Evolutionary conservation across 805 yeast species (phyloP), one percentile per base, ranked within the genome.

Genomic region (Yarrowia yakushimensis): DNA sequence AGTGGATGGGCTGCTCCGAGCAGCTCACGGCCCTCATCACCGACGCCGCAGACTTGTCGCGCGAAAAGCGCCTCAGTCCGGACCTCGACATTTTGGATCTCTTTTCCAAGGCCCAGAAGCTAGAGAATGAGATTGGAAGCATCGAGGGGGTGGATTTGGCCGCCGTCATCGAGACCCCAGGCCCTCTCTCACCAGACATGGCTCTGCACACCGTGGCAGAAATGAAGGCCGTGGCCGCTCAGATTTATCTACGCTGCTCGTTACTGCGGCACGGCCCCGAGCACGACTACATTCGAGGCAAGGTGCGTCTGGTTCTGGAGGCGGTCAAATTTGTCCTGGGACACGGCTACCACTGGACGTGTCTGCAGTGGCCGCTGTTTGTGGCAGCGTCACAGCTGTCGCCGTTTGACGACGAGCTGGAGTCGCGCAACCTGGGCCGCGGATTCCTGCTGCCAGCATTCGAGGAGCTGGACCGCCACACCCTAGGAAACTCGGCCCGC

Each of bases 1-100:
- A 48, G 28, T 48, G 55, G 55, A 48, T 48, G 55, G 55, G 55
- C 55, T 48, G 55, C 10, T 48, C 55, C 12, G 55, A 48, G 39
- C 55, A 48, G 39, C 39, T 48, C 28, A 48, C 55, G 8, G 55
- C 55, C 15, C 30, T 48, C n/a, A 48, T 48, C 3, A 39, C 55
- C 17, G 55, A 48, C 20, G 55, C 55, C 8, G 55, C 55, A 3
- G 55, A 48, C 39, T 18, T 48, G 39, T 31, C 39, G 1, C 55
- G 55, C 9, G 55, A 48, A 31, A 48, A 48, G 13, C 55, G 55
- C 30, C 55, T 48, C 30, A 48, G 55, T n/a, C 55, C 55, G n/a
- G 55, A 48, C 20, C 39, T 48, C 18, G 55, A 48, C 55, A 48
- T 48, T 48, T 12, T 48, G 10, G 55, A 31, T 10, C 39, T 31